Conservation (phyloP, 2,329 filamentous ascomycete species). For the Penicillium crustosum region DNA sequence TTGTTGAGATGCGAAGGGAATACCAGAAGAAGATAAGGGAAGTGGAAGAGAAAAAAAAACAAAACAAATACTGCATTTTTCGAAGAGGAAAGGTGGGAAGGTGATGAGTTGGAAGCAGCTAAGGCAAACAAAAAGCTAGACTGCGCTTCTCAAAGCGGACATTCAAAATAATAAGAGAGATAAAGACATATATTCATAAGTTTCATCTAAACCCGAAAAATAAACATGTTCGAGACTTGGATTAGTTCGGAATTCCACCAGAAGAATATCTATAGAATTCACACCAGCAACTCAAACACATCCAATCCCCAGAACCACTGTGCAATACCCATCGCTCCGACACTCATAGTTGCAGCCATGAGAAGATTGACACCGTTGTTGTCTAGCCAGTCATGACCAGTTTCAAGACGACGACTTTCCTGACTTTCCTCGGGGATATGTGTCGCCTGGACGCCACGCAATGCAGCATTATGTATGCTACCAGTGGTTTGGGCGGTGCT, state of each 20-base stretch:
- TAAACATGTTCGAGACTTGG: neutral
- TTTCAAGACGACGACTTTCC: slow-evolving; percentile 65
- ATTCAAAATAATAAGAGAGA: neutral
- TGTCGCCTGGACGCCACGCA: slow-evolving; percentile 22
- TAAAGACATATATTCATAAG: neutral
- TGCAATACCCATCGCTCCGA: slow-evolving; percentile 67
- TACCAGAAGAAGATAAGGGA: neutral
- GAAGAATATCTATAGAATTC: neutral
- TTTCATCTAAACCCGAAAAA: neutral
- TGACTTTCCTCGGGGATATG: slow-evolving; percentile 36
- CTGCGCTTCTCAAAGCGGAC: neutral
- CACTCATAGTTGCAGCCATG: slow-evolving; percentile 81
- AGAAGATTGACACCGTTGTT: slow-evolving; percentile 95
- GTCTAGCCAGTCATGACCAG: slow-evolving; percentile 72
- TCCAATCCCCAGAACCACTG: slow-evolving; percentile 36
- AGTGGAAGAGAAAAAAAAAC: neutral
- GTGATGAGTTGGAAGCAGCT: neutral
- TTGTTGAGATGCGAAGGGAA: neutral
- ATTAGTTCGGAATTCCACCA: neutral
- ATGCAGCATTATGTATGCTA: slow-evolving; percentile 30
- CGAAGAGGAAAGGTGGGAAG: neutral
- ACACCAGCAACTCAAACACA: slow-evolving; percentile 16
- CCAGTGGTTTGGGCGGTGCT: slow-evolving; percentile 17
- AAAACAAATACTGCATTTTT: neutral
- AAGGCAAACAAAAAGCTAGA: neutral